Evolutionary conservation across 805 yeast species (phyloP).

Genomic region (Scheffersomyces stipitis): DNA sequence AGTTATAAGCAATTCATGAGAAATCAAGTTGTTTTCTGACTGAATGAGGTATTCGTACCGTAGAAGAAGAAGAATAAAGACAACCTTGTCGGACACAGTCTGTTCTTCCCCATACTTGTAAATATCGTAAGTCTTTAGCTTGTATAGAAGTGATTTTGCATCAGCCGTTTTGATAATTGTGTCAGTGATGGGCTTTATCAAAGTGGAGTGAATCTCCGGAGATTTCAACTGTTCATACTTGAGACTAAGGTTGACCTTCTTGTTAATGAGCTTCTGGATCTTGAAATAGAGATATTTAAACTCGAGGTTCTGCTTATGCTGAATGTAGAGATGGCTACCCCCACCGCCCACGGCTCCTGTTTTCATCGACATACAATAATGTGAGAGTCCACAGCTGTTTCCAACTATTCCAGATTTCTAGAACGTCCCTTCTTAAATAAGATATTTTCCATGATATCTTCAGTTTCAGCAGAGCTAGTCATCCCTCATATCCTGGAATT

Average conservation of each 20-base stretch:
- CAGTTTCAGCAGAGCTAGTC: too few relatives aligned
- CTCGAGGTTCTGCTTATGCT: conserved; percentile 21
- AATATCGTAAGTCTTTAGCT: neutral
- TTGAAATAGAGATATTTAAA: conserved; percentile 39
- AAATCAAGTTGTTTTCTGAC: conserved; percentile 36
- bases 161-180: conserved; percentile 40
- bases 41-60: conserved; percentile 41
- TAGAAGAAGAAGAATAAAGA: conserved; percentile 34
- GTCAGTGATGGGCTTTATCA: conserved; percentile 48
- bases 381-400: too few relatives aligned
- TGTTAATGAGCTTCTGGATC: conserved; percentile 43
- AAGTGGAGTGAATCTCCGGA: conserved; percentile 48
- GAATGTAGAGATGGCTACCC: conserved; percentile 3
- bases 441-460: too few relatives aligned
- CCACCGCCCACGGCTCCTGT: conserved; percentile 5
- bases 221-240: conserved; percentile 51
- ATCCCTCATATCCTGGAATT: too few relatives aligned
- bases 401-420: too few relatives aligned
- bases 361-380: conserved; percentile 5
- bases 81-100: conserved; percentile 21
- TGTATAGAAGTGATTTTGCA: conserved; percentile 19
- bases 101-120: conserved; percentile 10
- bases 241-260: conserved; percentile 43
- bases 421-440: too few relatives aligned
- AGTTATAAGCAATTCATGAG: conserved; percentile 39